Evolutionary conservation across 2,329 filamentous ascomycete species (phyloP).

Genomic region (Cercospora citrullina): DNA sequence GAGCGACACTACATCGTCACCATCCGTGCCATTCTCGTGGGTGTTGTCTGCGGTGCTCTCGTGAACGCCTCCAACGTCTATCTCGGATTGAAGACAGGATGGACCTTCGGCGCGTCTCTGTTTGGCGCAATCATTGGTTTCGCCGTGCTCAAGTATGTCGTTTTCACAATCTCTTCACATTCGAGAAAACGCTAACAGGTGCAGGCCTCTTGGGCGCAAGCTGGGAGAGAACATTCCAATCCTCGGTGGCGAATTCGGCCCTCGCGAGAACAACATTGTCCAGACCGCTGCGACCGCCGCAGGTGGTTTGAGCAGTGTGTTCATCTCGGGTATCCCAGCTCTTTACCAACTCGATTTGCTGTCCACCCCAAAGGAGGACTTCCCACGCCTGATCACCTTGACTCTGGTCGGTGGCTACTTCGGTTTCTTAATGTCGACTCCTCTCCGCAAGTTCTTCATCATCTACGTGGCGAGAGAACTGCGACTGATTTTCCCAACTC

Average conservation of each 20-base stretch:
- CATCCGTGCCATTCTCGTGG: conserved; percentile 56
- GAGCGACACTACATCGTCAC: conserved; percentile 56
- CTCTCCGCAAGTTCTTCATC: conserved; percentile 64
- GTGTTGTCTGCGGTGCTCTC: conserved; percentile 58
- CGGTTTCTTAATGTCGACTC: conserved; percentile 53
- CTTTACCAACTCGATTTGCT: conserved; percentile 59
- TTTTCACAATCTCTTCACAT: background rate
- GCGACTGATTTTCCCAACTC: conserved; percentile 60
- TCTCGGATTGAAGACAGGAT: conserved; percentile 54
- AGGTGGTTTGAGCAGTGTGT: conserved; percentile 59
- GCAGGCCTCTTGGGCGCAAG: conserved; percentile 49
- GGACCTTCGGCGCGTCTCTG: conserved; percentile 45
- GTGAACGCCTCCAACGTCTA: conserved; percentile 65
- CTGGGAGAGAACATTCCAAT: conserved; percentile 52
- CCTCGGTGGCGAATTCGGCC: conserved; percentile 58
- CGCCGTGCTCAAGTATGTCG: conserved; percentile 51
- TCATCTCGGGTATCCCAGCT: conserved; percentile 61
- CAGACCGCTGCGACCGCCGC: conserved; percentile 62
- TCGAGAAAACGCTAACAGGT: background rate
- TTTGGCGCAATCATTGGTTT: conserved; percentile 59
- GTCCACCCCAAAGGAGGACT: conserved; percentile 55
- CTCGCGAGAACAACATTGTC: conserved; percentile 63
- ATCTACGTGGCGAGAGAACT: conserved; percentile 64
- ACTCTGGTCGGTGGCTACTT: conserved; percentile 65
- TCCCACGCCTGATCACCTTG: conserved; percentile 59